phyloP scores from a whole-genome alignment of 2,329 filamentous ascomycete species.

The Cordyceps cateniannulata region DNA sequence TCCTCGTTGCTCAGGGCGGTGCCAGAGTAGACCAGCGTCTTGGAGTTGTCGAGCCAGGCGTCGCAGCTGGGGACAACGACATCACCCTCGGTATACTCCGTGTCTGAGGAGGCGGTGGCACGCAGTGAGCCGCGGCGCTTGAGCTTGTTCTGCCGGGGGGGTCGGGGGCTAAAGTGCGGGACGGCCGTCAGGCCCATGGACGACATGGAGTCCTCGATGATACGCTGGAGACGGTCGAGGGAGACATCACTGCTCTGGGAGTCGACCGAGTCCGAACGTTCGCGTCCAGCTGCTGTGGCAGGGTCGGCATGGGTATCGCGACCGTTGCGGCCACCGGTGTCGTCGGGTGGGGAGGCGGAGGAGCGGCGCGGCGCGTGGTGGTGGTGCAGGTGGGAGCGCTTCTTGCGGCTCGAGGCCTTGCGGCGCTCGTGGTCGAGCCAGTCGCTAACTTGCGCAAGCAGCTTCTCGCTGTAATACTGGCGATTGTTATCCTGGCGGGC shows the following conservation, averaged over 20 bases:
- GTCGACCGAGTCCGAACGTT: slow-evolving; percentile 48
- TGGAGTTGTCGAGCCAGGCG: slow-evolving; percentile 79
- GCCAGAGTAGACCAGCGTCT: slow-evolving; percentile 71
- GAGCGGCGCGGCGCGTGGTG: slow-evolving; percentile 32
- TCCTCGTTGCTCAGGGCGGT: slow-evolving; percentile 36
- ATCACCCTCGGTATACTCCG: slow-evolving; percentile 78
- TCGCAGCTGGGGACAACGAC: slow-evolving; percentile 79
- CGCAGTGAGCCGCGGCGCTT: slow-evolving; percentile 35
- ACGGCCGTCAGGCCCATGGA: slow-evolving; percentile 42
- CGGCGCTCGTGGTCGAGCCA: slow-evolving; percentile 79
- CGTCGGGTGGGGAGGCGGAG: slow-evolving; percentile 29
- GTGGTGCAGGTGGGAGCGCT: slow-evolving; percentile 26
- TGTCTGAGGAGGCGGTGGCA: slow-evolving; percentile 64
- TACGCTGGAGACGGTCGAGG: slow-evolving; percentile 73
- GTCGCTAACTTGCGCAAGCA: slow-evolving; percentile 68
- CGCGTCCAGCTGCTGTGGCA: not conserved
- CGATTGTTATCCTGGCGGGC: slow-evolving; percentile 26
- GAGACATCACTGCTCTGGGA: slow-evolving; percentile 64
- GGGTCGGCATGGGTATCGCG: slow-evolving; percentile 15
- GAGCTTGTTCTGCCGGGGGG: slow-evolving; percentile 28
- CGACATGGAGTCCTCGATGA: slow-evolving; percentile 62
- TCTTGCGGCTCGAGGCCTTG: slow-evolving; percentile 48
- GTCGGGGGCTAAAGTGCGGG: slow-evolving; percentile 39
- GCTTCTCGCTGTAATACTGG: slow-evolving; percentile 42
- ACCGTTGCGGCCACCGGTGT: not conserved